phyloP scores from a whole-genome alignment of 805 yeast species.

The Starmerella vaccinii region DNA sequence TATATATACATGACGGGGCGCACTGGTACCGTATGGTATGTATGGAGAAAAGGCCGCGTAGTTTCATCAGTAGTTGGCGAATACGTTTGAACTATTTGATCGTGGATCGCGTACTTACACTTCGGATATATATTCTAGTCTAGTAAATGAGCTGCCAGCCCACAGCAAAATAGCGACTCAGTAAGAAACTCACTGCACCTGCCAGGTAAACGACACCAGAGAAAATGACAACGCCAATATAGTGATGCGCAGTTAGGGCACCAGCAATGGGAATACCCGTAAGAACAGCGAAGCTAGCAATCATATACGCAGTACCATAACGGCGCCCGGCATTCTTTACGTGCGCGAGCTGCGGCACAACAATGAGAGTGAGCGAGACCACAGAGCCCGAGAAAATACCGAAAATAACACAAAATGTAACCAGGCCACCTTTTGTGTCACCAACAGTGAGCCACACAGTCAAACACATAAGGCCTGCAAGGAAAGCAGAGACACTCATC shows the following conservation, averaged over 20 bases:
- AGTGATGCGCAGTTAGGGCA: conserved; percentile 26
- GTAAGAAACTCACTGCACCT: conserved; percentile 24
- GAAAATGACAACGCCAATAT: conserved; percentile 30
- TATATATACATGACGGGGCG: too few relatives aligned
- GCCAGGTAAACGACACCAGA: conserved; percentile 28
- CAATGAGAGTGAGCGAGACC: conserved; percentile 55
- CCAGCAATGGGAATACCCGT: conserved; percentile 35
- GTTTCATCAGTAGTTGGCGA: too few relatives aligned
- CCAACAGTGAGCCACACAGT: conserved; percentile 57
- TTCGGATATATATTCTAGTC: too few relatives aligned
- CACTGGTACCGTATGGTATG: too few relatives aligned
- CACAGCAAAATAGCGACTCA: conserved; percentile 26
- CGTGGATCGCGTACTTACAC: too few relatives aligned
- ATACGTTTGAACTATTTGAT: too few relatives aligned
- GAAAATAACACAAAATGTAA: conserved; percentile 40
- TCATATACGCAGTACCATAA: conserved; percentile 55
- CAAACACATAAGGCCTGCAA: conserved; percentile 41
- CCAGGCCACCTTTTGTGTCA: conserved; percentile 36
- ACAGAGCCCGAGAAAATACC: conserved; percentile 46
- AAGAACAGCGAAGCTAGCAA: conserved; percentile 32
- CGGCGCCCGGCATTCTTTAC: conserved; percentile 57
- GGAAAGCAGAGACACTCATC: conserved; percentile 39
- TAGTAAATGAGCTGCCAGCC: conserved; percentile 23
- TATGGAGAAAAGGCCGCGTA: too few relatives aligned
- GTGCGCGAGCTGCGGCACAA: conserved; percentile 55